Evolutionary conservation across 257 asterid species (phyloP), one percentile per base, ranked within the genome.

Genomic region (Nyctanthes arbortristis): DNA sequence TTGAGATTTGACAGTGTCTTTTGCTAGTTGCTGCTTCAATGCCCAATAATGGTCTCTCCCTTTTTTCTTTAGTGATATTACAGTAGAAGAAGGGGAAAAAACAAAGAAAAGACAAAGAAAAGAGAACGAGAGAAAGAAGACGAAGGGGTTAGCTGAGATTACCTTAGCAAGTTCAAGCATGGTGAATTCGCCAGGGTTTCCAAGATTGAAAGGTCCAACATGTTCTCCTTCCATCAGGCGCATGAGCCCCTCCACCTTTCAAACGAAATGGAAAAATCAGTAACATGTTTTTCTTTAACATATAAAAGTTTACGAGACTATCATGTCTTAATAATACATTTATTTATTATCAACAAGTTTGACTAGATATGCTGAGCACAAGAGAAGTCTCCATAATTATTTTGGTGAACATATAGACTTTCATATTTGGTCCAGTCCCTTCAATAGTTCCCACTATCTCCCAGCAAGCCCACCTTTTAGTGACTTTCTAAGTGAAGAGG

Each of bases 191-290:
- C 97, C 98, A 0, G 98, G 98, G 74, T 92, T 92, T 5, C 98
- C 98, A 30, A 92, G 94, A 78, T 92, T 92, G 87, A 92, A 92
- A 47, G 98, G 98, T 14, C 98, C 98, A 14, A 92, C 96, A 55
- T 92, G 97, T 78, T 92, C 98, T 72, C 98, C 96, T 85, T 92
- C 98, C 98, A 92, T 92, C 89, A 92, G 80, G 25, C 96, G 88
- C 83, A 92, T 90, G 4, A 92, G 84, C 30, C 98, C 98, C 67
- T 92, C 98, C 66, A 92, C 98, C 98, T 92, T 70, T 31, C 14
- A 24, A 35, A 73, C 68, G 20, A 35, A 2, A 67, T 12, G 57
- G 20, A 40, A 39, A 39, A 3, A 40, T 40, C 3, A 40, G 20
- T 40, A 12, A 40, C 49, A 40, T 0, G 52, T 40, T 40, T 13